These are phyloP conservation scores for Periglandula ipomoeae DNA, from an alignment of 2,329 filamentous ascomycete species.

Conservation along the genomic window DNA sequence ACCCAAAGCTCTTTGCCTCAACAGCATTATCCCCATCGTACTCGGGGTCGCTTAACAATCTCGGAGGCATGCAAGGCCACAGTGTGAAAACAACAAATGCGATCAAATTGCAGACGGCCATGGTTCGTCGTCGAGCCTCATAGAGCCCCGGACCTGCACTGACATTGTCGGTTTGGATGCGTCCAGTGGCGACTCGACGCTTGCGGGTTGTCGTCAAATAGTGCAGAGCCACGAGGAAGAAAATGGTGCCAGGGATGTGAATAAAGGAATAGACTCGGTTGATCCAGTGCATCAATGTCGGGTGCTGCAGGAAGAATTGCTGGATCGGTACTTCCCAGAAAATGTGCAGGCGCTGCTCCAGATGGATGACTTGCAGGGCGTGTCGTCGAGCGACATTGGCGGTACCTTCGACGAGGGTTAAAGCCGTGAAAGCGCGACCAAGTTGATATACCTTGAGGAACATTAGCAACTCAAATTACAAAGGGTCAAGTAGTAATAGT, in stretches of 20 bases:
- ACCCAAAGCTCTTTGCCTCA: constrained; percentile 51
- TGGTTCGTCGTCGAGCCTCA: constrained; percentile 46
- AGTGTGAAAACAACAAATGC: constrained; percentile 54
- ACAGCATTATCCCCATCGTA: constrained; percentile 46
- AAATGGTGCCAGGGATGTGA: constrained; percentile 67
- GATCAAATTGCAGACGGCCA: constrained; percentile 52
- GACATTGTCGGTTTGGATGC: constrained; percentile 19
- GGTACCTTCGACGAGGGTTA: constrained; percentile 58
- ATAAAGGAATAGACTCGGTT: constrained; percentile 70
- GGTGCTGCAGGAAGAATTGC: constrained; percentile 34
- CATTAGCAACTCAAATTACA: not conserved
- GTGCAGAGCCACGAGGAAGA: constrained; percentile 56
- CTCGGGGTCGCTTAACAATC: constrained; percentile 45
- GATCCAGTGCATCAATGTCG: constrained; percentile 54
- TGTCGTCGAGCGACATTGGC: constrained; percentile 60
- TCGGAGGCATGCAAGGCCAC: constrained; percentile 56
- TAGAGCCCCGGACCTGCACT: constrained; percentile 38
- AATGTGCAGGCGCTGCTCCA: constrained; percentile 56
- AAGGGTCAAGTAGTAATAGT: not conserved
- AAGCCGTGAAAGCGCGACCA: constrained; percentile 60
- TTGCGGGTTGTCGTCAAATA: constrained; percentile 59
- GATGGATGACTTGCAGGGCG: constrained; percentile 55
- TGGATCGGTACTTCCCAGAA: constrained; percentile 48
- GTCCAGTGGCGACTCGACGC: constrained; percentile 24
- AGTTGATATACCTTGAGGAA: constrained; percentile 58